phyloP scores from a whole-genome alignment of 768 basidiomycete genomes.

The Panaeolus papilionaceus region DNA sequence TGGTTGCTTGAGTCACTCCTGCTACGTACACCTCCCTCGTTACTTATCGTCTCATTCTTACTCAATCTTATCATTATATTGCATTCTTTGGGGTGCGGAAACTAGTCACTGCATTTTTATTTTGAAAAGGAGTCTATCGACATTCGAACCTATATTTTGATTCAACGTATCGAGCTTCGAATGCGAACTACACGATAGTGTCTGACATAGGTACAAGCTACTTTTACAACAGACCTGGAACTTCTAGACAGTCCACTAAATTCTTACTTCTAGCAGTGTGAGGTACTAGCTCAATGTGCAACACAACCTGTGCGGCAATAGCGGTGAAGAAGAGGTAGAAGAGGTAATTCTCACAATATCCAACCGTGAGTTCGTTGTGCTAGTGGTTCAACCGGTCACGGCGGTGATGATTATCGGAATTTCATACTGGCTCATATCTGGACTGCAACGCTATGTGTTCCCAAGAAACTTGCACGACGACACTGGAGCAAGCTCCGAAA shows the following conservation, averaged over 20 bases:
- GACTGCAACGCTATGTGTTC: no score
- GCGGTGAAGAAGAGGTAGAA: background rate
- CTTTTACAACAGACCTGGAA: no score
- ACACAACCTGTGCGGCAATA: background rate
- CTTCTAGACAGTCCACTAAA: no score
- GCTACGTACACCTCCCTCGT: background rate
- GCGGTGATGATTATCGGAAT: background rate
- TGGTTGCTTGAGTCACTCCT: constrained; percentile 26
- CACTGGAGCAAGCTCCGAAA: no score
- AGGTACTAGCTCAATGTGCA: background rate
- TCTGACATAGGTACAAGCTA: no score
- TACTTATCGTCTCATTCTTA: constrained; percentile 17
- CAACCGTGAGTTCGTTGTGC: background rate
- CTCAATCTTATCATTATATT: constrained; percentile 6
- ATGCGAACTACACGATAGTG: background rate
- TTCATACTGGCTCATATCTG: background rate
- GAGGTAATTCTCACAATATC: background rate
- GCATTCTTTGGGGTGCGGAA: constrained; percentile 5
- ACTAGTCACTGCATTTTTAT: background rate
- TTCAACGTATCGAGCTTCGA: background rate
- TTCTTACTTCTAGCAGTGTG: no score
- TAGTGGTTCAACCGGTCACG: no score
- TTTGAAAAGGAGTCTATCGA: background rate
- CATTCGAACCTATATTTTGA: background rate
- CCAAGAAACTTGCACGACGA: no score